phyloP scores from a whole-genome alignment of 2,329 filamentous ascomycete species.

The Chalara sp. region DNA sequence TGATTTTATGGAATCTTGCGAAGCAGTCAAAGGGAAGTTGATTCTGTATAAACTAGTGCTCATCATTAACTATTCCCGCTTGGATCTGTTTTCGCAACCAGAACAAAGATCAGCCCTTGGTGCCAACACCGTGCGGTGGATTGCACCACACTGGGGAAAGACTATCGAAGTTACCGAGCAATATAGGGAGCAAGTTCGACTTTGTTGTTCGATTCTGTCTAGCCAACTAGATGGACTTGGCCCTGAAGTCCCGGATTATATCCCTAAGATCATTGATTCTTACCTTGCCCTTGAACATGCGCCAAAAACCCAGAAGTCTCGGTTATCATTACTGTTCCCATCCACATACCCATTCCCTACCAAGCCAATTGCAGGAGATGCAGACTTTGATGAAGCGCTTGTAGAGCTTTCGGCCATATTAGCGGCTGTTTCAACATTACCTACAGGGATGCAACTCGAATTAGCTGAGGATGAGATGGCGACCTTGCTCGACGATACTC shows the following conservation, averaged over 20 bases:
- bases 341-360: slow-evolving; percentile 82
- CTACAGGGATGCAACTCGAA: slow-evolving; percentile 69
- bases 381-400: slow-evolving; percentile 74
- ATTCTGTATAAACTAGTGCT: slow-evolving; percentile 87
- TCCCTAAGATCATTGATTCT: slow-evolving; percentile 85
- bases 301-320: slow-evolving; percentile 47
- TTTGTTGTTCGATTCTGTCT: slow-evolving; percentile 89
- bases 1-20: slow-evolving; percentile 89
- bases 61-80: slow-evolving; percentile 82
- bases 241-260: slow-evolving; percentile 78
- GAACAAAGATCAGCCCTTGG: slow-evolving; percentile 70
- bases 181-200: slow-evolving; percentile 85
- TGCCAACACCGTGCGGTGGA: slow-evolving; percentile 81
- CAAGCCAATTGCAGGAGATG: slow-evolving; percentile 53
- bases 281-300: slow-evolving; percentile 68
- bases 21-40: slow-evolving; percentile 80
- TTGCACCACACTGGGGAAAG: slow-evolving; percentile 88
- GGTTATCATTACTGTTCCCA: slow-evolving; percentile 84
- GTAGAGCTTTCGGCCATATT: slow-evolving; percentile 85
- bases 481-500: slow-evolving; percentile 66
- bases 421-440: slow-evolving; percentile 70
- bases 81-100: slow-evolving; percentile 73
- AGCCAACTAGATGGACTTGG: slow-evolving; percentile 75
- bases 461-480: slow-evolving; percentile 68
- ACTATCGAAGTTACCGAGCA: slow-evolving; percentile 68